Percentiles rank a stretch among this genome's conserved stretches.
These are phyloP conservation scores for Gentiana macrophylla DNA, from an alignment of 257 asterid species.

Conservation along the genomic window DNA sequence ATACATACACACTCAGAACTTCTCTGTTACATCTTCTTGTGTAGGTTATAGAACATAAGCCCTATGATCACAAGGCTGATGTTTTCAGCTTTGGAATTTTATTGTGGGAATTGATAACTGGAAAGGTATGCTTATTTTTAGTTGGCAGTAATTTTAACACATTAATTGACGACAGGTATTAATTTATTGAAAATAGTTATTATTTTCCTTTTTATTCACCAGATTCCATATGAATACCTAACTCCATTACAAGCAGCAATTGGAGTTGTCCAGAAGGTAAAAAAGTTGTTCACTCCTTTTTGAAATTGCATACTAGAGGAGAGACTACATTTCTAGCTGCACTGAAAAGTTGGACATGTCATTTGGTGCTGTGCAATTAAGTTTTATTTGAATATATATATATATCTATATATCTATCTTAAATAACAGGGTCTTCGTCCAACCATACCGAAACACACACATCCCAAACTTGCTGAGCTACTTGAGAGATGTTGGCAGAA, in stretches of 20 bases:
- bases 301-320: neutral
- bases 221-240: slow-evolving; percentile 92
- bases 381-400: slow-evolving; percentile 3
- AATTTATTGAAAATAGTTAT: neutral
- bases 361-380: too few relatives aligned
- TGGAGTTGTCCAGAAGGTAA: slow-evolving; percentile 96
- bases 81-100: slow-evolving; percentile 91
- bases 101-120: slow-evolving; percentile 85
- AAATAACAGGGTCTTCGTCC: slow-evolving; percentile 69
- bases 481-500: slow-evolving; percentile 97
- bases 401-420: too few relatives aligned
- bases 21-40: slow-evolving; percentile 16
- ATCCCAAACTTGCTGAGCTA: slow-evolving; percentile 66
- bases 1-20: neutral
- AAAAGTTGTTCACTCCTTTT: slow-evolving; percentile 10
- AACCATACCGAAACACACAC: slow-evolving; percentile 67
- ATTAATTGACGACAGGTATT: neutral
- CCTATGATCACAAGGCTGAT: slow-evolving; percentile 93
- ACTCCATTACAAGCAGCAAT: slow-evolving; percentile 98
- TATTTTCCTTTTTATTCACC: slow-evolving; percentile 11
- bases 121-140: slow-evolving; percentile 50
- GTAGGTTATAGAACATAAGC: slow-evolving; percentile 91
- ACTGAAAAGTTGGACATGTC: too few relatives aligned
- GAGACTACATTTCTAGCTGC: too few relatives aligned
- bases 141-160: slow-evolving; percentile 1